Conservation (phyloP, 768 basidiomycete species). For the Tulasnella sp. region DNA sequence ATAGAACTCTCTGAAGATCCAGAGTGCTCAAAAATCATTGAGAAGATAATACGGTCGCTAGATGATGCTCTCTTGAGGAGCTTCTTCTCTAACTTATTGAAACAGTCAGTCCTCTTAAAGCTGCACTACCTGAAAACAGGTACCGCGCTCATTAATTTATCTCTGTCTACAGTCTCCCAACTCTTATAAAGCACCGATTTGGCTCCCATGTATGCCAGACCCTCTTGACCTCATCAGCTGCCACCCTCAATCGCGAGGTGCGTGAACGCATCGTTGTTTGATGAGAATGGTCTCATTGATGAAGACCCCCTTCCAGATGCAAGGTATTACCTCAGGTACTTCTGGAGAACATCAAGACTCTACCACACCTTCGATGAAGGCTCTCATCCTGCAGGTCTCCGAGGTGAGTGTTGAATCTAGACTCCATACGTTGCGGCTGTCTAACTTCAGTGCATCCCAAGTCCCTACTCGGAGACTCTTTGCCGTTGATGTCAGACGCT, state of each 20-base stretch:
- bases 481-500: conserved; percentile 64
- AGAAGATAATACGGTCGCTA: conserved; percentile 86
- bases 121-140: conserved; percentile 14
- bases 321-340: background rate
- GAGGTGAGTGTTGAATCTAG: background rate
- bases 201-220: conserved; percentile 95
- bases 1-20: conserved; percentile 85
- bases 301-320: too few relatives aligned
- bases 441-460: conserved; percentile 24
- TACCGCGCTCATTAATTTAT: background rate
- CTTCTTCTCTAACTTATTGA: conserved; percentile 74
- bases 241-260: background rate
- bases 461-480: conserved; percentile 60
- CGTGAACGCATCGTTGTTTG: background rate
- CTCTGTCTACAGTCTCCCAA: conserved; percentile 40
- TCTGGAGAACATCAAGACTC: conserved; percentile 15
- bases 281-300: too few relatives aligned
- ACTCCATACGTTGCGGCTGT: conserved; percentile 2
- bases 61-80: conserved; percentile 92
- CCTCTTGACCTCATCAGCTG: conserved; percentile 35
- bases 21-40: conserved; percentile 82
- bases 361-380: conserved; percentile 27
- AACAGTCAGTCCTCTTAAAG: conserved; percentile 55
- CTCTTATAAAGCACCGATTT: conserved; percentile 69
- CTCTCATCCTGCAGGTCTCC: conserved; percentile 22